phyloP scores from a whole-genome alignment of 2,329 filamentous ascomycete genomes.

The Gnomoniopsis smithogilvyi region DNA sequence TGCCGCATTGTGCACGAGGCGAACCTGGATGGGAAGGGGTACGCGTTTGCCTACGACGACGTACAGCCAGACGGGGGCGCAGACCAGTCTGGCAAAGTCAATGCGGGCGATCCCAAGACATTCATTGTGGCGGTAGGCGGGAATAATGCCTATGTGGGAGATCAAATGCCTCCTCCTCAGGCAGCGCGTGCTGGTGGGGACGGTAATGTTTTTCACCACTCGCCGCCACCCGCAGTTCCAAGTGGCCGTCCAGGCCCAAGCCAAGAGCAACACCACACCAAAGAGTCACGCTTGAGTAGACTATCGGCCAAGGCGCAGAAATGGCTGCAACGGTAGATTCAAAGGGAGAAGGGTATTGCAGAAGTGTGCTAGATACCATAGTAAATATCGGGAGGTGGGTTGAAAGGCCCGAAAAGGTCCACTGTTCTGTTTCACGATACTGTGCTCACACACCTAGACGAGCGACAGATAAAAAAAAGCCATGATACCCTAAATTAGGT shows the following conservation, averaged over 20 bases:
- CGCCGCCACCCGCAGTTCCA: background rate
- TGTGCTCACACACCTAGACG: background rate
- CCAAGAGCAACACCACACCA: background rate
- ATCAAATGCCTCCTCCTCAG: background rate
- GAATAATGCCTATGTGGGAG: slow-evolving; percentile 25
- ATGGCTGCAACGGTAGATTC: background rate
- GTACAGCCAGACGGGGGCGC: slow-evolving; percentile 47
- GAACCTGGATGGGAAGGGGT: slow-evolving; percentile 53
- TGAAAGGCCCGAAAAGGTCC: background rate
- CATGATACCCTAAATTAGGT: background rate
- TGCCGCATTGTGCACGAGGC: slow-evolving; percentile 52
- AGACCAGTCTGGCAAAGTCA: slow-evolving; percentile 55
- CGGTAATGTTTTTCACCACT: background rate
- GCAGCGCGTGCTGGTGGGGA: background rate
- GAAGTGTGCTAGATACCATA: too few species aligned
- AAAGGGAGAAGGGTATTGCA: background rate
- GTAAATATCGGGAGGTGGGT: background rate
- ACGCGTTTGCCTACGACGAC: slow-evolving; percentile 61
- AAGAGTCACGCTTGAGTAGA: slow-evolving; percentile 3
- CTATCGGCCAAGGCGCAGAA: slow-evolving; percentile 16
- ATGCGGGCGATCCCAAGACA: slow-evolving; percentile 44
- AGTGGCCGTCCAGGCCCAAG: background rate
- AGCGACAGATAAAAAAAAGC: background rate
- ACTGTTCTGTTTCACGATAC: background rate
- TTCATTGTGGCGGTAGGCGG: slow-evolving; percentile 52